Conservation (phyloP, 768 basidiomycete genomes). For the Collybia nuda region DNA sequence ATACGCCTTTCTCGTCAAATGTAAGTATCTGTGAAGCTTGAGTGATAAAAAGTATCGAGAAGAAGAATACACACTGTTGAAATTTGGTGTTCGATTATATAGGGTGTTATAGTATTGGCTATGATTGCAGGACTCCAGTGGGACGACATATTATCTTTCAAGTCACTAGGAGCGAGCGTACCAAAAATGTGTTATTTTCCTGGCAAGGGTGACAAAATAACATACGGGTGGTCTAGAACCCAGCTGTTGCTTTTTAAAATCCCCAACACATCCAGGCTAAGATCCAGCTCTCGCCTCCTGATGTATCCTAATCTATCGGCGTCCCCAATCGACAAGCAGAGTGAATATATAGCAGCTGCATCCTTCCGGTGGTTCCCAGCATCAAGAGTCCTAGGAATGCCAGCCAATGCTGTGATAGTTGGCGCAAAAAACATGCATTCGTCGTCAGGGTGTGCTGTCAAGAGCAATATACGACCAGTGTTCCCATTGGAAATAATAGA, state of each 20-base stretch:
- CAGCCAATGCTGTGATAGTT: constrained; percentile 59
- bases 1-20: constrained; percentile 76
- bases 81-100: constrained; percentile 58
- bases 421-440: constrained; percentile 95
- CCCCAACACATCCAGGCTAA: constrained; percentile 69
- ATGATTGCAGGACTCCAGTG: constrained; percentile 65
- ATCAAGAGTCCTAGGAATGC: not conserved
- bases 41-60: constrained; percentile 3
- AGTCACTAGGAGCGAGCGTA: constrained; percentile 39
- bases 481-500: too few species aligned
- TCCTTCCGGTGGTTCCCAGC: too few species aligned
- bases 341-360: constrained; percentile 39
- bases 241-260: constrained; percentile 52
- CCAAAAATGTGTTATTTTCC: constrained; percentile 7
- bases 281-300: constrained; percentile 56
- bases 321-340: constrained; percentile 81
- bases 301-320: constrained; percentile 71
- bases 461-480: constrained; percentile 46
- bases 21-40: constrained; percentile 66
- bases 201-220: constrained; percentile 11
- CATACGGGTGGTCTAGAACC: constrained; percentile 74
- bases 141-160: constrained; percentile 74
- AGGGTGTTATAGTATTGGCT: constrained; percentile 56
- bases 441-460: constrained; percentile 95
- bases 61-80: constrained; percentile 48